Base-by-base conservation (phyloP, 1,284 basidiomycete species). In the Ustilago bromivora region DNA sequence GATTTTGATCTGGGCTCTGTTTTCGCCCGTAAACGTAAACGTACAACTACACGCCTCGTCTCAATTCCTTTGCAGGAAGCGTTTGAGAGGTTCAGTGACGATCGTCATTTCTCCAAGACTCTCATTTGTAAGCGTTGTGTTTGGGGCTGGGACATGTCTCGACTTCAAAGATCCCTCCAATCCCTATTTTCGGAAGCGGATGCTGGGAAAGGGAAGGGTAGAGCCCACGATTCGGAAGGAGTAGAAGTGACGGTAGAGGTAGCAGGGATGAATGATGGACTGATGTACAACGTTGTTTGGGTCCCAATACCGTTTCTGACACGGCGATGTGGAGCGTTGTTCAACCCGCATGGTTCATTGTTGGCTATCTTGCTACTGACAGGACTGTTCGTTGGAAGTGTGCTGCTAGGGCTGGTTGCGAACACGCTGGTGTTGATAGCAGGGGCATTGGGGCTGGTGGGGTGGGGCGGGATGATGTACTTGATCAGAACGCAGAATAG, bases 401-500 rank as follows among this genome's bases (percentile, higher is more conserved):
- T 40, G 1, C 15, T 66, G 23, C 57, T 69, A 4, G 56, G 62
- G 4, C 10, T 57, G 17, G 19, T 74, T 13, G 96, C 96, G 82
- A 95, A 80, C 89, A 95, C 88, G 94, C 94, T 96, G 63, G 66
- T 77, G 72, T 70, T 80, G 46, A 55, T 88, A 87, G 87, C 86
- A 92, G 95, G 94, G 87, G 97, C 94, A 76, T 94, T 95, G 88
- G 96, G 96, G 89, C 97, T 98, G 82, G 94, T 15, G 2, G 34
- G 31, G 0, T 67, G 68, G 68, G 40, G 34, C 11, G 31, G 47
- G 19, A 35, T 67, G 47, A 71, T 53, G 56, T 58, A 54, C 32
- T 38, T 76, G 5, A 40, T 71, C 2, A 32, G 52, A 10, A 71
- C 68, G 8, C 55, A 47, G 3, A 8, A 23, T 4, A 32, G n/a